Base-by-base conservation (phyloP, 140 eudicot species). In the Senecio squalidus region DNA sequence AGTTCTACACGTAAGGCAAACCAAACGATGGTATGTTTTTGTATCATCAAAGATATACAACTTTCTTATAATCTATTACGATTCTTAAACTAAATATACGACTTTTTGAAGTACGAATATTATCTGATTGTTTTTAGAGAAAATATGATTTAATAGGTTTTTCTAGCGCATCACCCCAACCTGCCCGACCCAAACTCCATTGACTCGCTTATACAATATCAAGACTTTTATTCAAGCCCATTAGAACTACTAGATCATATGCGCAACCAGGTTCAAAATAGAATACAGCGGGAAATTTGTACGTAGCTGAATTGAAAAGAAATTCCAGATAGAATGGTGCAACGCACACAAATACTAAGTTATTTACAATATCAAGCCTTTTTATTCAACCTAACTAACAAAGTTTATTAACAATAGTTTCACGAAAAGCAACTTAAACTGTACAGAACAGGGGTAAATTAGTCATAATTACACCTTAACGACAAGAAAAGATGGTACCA, bases 401-500 rank as follows among this genome's bases (percentile, higher is more conserved):
- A 36, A 36, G 41, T 36, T 36, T 4, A 36, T n/a, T 9, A 36
- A 36, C 41, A 10, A 10, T 36, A 36, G 41, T 36, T 20, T 29
- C 23, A 47, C 5, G 11, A 31, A 62, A 46, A 44, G 22, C 58
- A 14, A 6, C 15, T 38, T 22, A 4, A 40, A 52, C 60, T 63
- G 60, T 49, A 64, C 70, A n/a, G 4, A 8, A 51, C 16, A 24
- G 39, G 11, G 21, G 20, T 28, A 31, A 33, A 55, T 20, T 38
- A 61, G 29, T 60, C 54, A 50, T 8, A 14, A 8, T n/a, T 47
- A 38, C 64, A 61, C 71, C 67, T 72, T 67, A 74, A 43, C 30
- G 70, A 68, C 85, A 77, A 1, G 82, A 64, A 57, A 76, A 53
- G 26, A 91, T 66, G 1, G 98, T 81, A 68, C 74, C 84, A 64